These are phyloP conservation scores for Rhizophagus prolifer DNA, from an alignment of 192 early-diverging fungal species.

Conservation along the genomic window DNA sequence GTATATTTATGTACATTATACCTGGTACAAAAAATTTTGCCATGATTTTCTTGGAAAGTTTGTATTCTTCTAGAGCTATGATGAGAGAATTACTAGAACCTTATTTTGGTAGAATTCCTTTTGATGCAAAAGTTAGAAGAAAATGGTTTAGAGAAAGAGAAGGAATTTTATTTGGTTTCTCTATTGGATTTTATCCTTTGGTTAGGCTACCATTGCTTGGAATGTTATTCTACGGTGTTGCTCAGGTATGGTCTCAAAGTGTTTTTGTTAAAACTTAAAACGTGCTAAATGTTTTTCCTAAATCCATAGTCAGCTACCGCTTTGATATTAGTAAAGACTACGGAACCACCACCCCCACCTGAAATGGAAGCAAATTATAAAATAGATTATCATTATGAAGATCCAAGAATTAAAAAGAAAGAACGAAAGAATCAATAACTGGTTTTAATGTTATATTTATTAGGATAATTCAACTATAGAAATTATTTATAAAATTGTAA, in stretches of 20 bases:
- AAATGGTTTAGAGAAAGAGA: slow-evolving; percentile 58
- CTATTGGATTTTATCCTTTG: slow-evolving; percentile 51
- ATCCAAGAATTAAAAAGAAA: neutral
- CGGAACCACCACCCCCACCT: slow-evolving; percentile 28
- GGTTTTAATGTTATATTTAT: neutral
- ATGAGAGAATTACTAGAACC: slow-evolving; percentile 63
- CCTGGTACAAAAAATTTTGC: slow-evolving; percentile 40
- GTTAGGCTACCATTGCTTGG: slow-evolving; percentile 55
- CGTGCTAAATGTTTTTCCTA: neutral
- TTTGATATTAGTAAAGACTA: slow-evolving; percentile 21
- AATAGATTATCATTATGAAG: slow-evolving; percentile 5
- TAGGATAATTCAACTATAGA: neutral
- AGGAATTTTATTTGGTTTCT: slow-evolving; percentile 59
- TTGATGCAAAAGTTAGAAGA: slow-evolving; percentile 46
- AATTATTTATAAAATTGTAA: no score
- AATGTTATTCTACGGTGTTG: slow-evolving; percentile 54
- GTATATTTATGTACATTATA: slow-evolving; percentile 33
- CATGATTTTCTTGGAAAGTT: slow-evolving; percentile 46
- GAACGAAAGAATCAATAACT: neutral
- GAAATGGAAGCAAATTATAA: neutral
- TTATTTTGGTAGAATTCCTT: slow-evolving; percentile 55
- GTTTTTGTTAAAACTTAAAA: neutral
- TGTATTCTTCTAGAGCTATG: slow-evolving; percentile 52
- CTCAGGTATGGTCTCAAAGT: slow-evolving; percentile 42
- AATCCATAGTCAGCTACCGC: slow-evolving; percentile 14